A percentile compares a stretch with the other conserved stretches of the same genome.
Evolutionary conservation across 345 rosid genomes (phyloP).

Genomic region (Rhodamnia rubescens): DNA sequence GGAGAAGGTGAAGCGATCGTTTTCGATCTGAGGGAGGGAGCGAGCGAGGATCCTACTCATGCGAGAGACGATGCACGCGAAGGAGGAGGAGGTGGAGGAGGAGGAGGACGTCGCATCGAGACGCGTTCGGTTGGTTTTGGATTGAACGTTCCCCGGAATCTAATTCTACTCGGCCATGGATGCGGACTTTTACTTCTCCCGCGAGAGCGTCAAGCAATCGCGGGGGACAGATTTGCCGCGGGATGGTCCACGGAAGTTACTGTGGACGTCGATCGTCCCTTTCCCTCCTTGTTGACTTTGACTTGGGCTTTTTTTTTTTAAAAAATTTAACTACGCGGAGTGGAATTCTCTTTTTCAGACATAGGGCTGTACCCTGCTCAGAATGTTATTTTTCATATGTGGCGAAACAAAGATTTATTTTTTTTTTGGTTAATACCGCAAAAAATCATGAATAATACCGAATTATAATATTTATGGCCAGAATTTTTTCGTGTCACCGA

Average conservation of each 20-base stretch:
- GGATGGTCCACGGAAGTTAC: neutral
- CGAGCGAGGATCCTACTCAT: neutral
- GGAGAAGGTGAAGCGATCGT: neutral
- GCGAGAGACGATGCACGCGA: neutral
- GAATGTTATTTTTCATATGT: neutral
- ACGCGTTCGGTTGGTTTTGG: neutral
- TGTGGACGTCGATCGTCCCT: rapidly evolving
- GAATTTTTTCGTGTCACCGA: neutral
- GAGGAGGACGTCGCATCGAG: neutral
- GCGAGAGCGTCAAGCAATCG: neutral
- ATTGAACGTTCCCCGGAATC: neutral
- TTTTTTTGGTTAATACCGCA: neutral
- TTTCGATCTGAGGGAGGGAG: neutral
- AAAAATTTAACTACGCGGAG: neutral
- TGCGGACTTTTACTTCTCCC: neutral
- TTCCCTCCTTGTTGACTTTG: neutral
- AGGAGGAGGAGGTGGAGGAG: too few relatives aligned
- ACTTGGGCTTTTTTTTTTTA: rapidly evolving
- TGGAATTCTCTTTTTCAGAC: too few relatives aligned
- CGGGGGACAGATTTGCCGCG: neutral
- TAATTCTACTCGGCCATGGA: neutral
- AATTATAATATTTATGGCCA: too few relatives aligned
- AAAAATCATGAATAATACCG: neutral
- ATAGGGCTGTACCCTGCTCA: neutral
- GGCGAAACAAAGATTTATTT: neutral